Percentiles rank a stretch among this genome's conserved stretches.
These are phyloP conservation scores for Asterochloris sp. DNA, from an alignment of 139 green algal species.

Conservation along the genomic window DNA sequence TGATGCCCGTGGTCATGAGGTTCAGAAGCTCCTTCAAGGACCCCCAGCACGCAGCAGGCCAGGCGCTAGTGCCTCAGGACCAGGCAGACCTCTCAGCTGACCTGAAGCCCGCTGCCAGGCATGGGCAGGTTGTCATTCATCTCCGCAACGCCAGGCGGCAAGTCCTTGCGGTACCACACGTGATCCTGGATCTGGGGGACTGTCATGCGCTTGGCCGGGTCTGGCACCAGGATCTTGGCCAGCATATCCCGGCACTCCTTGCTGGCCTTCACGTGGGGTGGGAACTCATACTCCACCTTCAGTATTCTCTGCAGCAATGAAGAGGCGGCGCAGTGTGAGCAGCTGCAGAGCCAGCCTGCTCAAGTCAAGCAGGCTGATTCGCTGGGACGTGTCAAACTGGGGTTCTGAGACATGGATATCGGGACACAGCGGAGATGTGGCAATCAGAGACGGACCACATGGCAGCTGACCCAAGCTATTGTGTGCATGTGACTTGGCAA, in stretches of 20 bases:
- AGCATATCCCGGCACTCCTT: conserved; percentile 75
- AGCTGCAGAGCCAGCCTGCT: not conserved
- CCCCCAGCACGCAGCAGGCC: no score
- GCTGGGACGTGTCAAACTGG: not conserved
- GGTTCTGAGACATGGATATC: no score
- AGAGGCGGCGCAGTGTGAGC: not conserved
- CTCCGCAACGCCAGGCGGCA: conserved; percentile 79
- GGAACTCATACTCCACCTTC: conserved; percentile 78
- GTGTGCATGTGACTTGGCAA: no score
- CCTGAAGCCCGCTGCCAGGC: conserved; percentile 50
- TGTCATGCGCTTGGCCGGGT: conserved; percentile 78
- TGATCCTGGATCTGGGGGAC: conserved; percentile 73
- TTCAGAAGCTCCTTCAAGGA: no score
- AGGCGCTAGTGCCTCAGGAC: no score
- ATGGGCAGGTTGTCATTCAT: conserved; percentile 74
- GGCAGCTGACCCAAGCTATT: no score
- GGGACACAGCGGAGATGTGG: no score
- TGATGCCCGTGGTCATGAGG: no score
- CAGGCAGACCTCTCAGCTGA: conserved; percentile 8
- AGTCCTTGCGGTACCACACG: conserved; percentile 89
- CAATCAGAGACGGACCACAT: no score
- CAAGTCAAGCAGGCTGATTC: not conserved
- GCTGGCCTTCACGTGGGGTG: conserved; percentile 57
- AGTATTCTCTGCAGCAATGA: conserved; percentile 68
- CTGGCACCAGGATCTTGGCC: conserved; percentile 56